phyloP scores from a whole-genome alignment of 2,329 filamentous ascomycete species.

The Nigrospora osmanthi region DNA sequence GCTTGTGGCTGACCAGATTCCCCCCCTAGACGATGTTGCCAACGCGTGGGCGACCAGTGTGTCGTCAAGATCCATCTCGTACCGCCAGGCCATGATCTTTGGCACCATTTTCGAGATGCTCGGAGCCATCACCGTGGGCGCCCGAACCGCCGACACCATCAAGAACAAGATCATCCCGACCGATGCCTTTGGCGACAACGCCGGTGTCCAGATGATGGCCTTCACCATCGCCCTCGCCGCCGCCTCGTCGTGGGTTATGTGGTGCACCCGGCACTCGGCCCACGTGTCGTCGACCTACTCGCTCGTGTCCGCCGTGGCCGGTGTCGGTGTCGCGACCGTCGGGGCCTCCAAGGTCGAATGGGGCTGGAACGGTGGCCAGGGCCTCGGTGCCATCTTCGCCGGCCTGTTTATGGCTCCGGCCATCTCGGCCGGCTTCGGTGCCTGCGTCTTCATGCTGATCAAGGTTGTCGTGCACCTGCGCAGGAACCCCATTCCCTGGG shows the following conservation, averaged over 20 bases:
- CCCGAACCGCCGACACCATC: constrained; percentile 67
- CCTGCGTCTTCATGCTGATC: constrained; percentile 65
- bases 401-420: constrained; percentile 63
- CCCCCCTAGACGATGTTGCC: constrained; percentile 63
- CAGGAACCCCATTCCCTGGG: constrained; percentile 64
- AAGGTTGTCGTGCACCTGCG: constrained; percentile 65
- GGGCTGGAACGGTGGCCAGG: constrained; percentile 63
- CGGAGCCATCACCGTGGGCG: constrained; percentile 59
- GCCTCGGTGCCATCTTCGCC: constrained; percentile 64
- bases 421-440: constrained; percentile 57
- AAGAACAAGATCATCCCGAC: constrained; percentile 68
- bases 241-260: constrained; percentile 70
- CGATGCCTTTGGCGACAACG: constrained; percentile 48
- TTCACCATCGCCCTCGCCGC: constrained; percentile 57
- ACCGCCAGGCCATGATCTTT: constrained; percentile 61
- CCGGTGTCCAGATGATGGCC: constrained; percentile 61
- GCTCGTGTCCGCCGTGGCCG: constrained; percentile 59
- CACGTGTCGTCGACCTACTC: constrained; percentile 70
- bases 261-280: constrained; percentile 66
- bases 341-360: constrained; percentile 56
- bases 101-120: constrained; percentile 61
- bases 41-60: constrained; percentile 78
- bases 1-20: no score
- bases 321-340: constrained; percentile 61
- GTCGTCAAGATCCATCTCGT: constrained; percentile 68